Evolutionary conservation across 2,329 filamentous ascomycete species (phyloP), one percentile per base, ranked within the genome.

Genomic region (Neonectria neomacrospora): DNA sequence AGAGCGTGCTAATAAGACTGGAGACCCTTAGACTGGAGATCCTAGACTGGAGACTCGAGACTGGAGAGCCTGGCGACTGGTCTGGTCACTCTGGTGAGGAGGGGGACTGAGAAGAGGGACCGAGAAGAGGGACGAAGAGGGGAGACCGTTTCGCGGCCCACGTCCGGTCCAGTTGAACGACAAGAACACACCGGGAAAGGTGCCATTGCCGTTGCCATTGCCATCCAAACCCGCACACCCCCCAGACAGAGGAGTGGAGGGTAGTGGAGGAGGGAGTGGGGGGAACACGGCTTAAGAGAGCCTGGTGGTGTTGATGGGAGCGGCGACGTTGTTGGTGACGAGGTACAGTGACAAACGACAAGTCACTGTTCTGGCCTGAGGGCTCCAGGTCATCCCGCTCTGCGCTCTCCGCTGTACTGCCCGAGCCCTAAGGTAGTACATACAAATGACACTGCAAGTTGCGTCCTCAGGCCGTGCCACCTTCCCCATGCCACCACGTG

Each of bases 291-390:
- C 39, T 54, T 63, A n/a, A n/a, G 60, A 54, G 39, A 53, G 45
- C 53, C 60, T 58, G 51, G 55, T 58, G 55, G 52, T 51, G 53
- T 53, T 60, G 52, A 47, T 64, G 61, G 47, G 59, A 45, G 32
- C 56, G 57, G 57, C 51, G 51, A 55, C 58, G 54, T 62, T 51
- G 53, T 32, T 65, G 52, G 63, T 45, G 20, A 63, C 28, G 59
- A 65, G 41, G 63, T 65, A 65, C 59, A 58, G 56, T 59, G 45
- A 65, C 63, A 65, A 63, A 58, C 41, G 32, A 42, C 59, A 18
- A 22, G 47, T 48, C 39, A 37, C 58, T 39, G 28, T 42, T 50
- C 26, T n/a, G 3, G 45, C 28, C 26, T 28, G 2, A n/a, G 28
- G 20, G 10, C 28, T 7, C 20, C 11, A n/a, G n/a, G n/a, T n/a